A percentile compares a stretch with the other conserved stretches of the same genome.
phyloP scores from a whole-genome alignment of 768 basidiomycete species.

The Leccinum olivaceopallidum region DNA sequence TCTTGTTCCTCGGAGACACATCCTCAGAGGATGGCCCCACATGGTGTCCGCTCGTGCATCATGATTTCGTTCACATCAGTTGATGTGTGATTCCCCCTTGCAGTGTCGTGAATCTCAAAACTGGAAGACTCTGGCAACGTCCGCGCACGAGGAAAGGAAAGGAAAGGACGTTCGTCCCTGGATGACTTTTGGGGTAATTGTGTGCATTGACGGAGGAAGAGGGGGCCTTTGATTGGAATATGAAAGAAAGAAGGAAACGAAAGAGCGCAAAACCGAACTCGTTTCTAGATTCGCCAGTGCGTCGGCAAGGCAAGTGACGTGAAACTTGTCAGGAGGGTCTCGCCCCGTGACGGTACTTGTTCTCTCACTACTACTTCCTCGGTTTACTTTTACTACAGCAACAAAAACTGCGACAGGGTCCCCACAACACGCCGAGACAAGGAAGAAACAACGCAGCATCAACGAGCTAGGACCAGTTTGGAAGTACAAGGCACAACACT shows the following conservation, averaged over 20 bases:
- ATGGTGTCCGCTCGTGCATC: background rate
- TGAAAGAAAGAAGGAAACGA: slow-evolving; percentile 5
- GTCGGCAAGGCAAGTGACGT: slow-evolving; percentile 19
- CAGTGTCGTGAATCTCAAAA: slow-evolving; percentile 7
- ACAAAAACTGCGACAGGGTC: slow-evolving; percentile 6
- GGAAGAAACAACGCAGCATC: slow-evolving; percentile 9
- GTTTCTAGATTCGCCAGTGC: background rate
- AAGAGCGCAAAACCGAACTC: background rate
- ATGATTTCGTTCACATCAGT: slow-evolving; percentile 6
- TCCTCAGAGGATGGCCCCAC: background rate
- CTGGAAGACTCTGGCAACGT: slow-evolving; percentile 1
- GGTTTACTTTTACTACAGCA: background rate
- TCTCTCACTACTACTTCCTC: background rate
- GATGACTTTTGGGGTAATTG: slow-evolving; percentile 4
- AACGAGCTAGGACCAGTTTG: slow-evolving; percentile 12
- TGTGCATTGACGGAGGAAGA: background rate
- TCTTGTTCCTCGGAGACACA: slow-evolving; percentile 18
- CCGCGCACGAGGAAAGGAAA: background rate
- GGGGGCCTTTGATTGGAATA: background rate
- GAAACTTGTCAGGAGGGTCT: slow-evolving; percentile 25
- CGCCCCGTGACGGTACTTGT: background rate
- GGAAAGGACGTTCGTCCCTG: slow-evolving; percentile 10
- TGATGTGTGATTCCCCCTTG: slow-evolving; percentile 1
- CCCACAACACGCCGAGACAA: slow-evolving; percentile 20
- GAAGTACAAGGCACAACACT: slow-evolving; percentile 10